These are phyloP conservation scores for Arthroderma sp. DNA, from an alignment of 2,329 filamentous ascomycete genomes.

Conservation along the genomic window DNA sequence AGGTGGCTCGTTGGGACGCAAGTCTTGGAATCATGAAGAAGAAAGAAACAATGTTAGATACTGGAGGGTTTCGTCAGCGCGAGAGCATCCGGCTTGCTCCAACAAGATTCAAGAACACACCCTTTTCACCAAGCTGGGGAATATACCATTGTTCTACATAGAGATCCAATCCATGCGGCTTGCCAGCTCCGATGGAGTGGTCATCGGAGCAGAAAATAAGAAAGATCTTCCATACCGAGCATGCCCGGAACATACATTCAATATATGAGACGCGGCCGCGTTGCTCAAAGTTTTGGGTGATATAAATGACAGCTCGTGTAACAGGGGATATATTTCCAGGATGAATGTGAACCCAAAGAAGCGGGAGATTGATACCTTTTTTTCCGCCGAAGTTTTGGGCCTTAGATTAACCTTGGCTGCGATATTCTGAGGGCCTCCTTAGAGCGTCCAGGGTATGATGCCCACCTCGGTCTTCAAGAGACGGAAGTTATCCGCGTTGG, in stretches of 20 bases:
- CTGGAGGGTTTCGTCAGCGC: no score
- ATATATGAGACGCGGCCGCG: constrained; percentile 19
- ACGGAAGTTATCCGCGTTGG: no score
- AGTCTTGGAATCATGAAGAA: no score
- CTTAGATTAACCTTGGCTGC: no score
- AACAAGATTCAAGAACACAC: constrained; percentile 11
- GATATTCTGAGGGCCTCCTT: no score
- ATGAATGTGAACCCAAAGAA: constrained; percentile 15
- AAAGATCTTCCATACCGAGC: constrained; percentile 15
- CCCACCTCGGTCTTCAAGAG: no score
- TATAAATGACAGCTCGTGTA: constrained; percentile 13
- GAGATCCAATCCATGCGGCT: constrained; percentile 16
- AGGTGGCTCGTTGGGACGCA: no score
- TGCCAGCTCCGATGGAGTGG: constrained; percentile 23
- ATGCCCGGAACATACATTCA: constrained; percentile 13
- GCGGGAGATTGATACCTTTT: no score
- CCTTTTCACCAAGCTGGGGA: constrained; percentile 19
- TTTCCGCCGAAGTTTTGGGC: no score
- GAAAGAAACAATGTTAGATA: no score
- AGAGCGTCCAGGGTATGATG: no score
- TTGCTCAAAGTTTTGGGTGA: constrained; percentile 17
- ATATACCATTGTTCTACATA: constrained; percentile 20
- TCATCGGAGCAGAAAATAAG: constrained; percentile 22
- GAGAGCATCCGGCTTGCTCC: no score
- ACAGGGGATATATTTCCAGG: constrained; percentile 16